Evolutionary conservation across 106 monocot species (phyloP).

Genomic region (Dioscorea zingiberensis): DNA sequence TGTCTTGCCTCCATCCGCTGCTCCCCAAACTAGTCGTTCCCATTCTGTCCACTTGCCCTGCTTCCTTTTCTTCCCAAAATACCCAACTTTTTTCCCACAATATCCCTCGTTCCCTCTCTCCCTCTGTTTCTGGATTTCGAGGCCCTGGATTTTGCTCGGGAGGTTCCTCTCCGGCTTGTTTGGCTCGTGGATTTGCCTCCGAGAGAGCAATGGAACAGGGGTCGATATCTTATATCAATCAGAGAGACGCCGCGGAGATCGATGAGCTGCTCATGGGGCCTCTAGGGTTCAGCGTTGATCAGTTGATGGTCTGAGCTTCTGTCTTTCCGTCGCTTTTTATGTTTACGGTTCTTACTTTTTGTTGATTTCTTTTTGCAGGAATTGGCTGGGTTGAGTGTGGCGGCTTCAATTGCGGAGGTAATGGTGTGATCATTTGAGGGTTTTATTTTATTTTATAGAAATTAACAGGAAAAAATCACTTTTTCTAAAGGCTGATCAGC

Average conservation of each 20-base stretch:
- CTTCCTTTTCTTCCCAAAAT: neutral
- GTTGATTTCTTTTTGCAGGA: slow-evolving; percentile 26
- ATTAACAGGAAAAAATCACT: no score
- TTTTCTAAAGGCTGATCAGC: no score
- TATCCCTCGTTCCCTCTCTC: neutral
- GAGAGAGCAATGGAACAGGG: slow-evolving; percentile 17
- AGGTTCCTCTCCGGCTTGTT: neutral
- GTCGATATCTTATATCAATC: slow-evolving; percentile 51
- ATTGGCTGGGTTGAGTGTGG: slow-evolving; percentile 67
- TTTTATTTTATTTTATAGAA: no score
- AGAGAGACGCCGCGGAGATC: slow-evolving; percentile 79
- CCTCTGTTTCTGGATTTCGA: neutral
- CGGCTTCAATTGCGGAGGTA: slow-evolving; percentile 53
- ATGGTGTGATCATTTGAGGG: neutral
- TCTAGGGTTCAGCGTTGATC: slow-evolving; percentile 92
- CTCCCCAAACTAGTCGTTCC: neutral
- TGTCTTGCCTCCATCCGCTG: neutral
- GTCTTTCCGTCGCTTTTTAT: no score
- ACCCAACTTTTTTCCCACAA: neutral
- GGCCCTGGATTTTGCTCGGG: neutral
- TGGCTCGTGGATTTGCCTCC: slow-evolving; percentile 5
- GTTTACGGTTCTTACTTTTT: no score
- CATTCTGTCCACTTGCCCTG: neutral
- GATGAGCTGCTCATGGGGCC: slow-evolving; percentile 94
- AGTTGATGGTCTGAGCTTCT: slow-evolving; percentile 62